A percentile compares a stretch with the other conserved stretches of the same genome.
Conservation (phyloP, 306 rosid genomes). For the Fragaria nilgerrensis region DNA sequence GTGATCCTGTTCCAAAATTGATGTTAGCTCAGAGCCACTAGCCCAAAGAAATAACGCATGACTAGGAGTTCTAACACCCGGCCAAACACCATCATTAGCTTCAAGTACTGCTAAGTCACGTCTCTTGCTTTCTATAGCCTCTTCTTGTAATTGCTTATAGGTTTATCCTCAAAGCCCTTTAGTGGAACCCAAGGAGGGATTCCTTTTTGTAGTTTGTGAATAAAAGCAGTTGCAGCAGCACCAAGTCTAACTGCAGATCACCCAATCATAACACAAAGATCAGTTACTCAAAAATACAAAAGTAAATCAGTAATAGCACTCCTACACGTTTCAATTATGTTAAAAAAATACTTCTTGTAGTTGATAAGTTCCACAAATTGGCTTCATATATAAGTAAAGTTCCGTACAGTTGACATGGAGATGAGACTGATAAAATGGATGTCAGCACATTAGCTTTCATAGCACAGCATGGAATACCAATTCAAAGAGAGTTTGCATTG, state of each 20-base stretch:
- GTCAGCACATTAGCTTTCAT: not conserved
- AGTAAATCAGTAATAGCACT: not conserved
- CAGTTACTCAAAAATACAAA: constrained; percentile 20
- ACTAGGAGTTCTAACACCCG: constrained; percentile 90
- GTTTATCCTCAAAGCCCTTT: constrained; percentile 77
- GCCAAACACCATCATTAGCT: constrained; percentile 93
- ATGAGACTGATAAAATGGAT: not conserved
- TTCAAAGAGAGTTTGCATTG: not conserved
- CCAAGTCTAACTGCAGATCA: constrained; percentile 61
- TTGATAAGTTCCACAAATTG: not conserved
- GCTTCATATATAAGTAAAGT: not conserved
- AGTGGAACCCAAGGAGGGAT: constrained; percentile 97
- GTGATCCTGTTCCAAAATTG: constrained; percentile 80
- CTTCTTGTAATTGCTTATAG: constrained; percentile 84
- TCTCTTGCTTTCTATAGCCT: constrained; percentile 86
- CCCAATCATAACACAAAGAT: constrained; percentile 25
- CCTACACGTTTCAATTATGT: not conserved
- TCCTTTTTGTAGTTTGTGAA: constrained; percentile 88
- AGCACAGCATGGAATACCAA: not conserved
- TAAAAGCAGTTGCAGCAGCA: constrained; percentile 80
- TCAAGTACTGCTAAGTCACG: constrained; percentile 86
- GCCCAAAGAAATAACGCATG: constrained; percentile 97
- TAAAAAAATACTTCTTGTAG: not conserved
- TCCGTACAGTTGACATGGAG: not conserved
- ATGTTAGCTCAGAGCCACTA: constrained; percentile 84